These are phyloP conservation scores for Pseudogymnoascus sp. DNA, from an alignment of 2,329 filamentous ascomycete genomes.

Conservation along the genomic window DNA sequence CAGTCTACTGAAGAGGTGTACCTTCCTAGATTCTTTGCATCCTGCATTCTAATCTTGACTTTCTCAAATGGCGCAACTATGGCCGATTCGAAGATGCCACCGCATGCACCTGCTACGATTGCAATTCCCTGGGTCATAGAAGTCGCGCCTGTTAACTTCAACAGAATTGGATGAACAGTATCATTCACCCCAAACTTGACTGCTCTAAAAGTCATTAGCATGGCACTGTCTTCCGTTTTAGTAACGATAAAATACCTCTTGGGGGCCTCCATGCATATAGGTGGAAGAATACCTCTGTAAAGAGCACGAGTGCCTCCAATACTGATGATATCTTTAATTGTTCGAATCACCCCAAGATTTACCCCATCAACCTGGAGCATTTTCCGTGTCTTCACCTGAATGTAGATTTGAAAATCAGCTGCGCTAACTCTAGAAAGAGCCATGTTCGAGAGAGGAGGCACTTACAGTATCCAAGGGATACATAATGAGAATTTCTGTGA, in stretches of 20 bases:
- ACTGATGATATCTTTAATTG: not conserved
- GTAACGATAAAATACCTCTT: slow-evolving; percentile 43
- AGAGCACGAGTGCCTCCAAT: slow-evolving; percentile 34
- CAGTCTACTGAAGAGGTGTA: slow-evolving; percentile 74
- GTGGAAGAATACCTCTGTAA: slow-evolving; percentile 86
- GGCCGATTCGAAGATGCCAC: slow-evolving; percentile 86
- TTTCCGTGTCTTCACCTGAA: not conserved
- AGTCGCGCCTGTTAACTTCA: slow-evolving; percentile 67
- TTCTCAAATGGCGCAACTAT: slow-evolving; percentile 94
- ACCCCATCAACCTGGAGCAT: not conserved
- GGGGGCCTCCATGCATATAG: slow-evolving; percentile 90
- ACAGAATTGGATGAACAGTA: slow-evolving; percentile 89
- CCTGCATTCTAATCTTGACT: slow-evolving; percentile 91
- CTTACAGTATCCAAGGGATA: slow-evolving; percentile 12
- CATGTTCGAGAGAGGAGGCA: slow-evolving; percentile 27
- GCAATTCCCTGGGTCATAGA: slow-evolving; percentile 87
- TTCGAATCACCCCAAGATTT: not conserved
- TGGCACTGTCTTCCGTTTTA: not conserved
- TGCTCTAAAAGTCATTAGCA: slow-evolving; percentile 41
- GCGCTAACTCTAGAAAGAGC: slow-evolving; percentile 55
- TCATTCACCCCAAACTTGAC: slow-evolving; percentile 98
- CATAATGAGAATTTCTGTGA: not conserved
- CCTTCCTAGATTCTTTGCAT: slow-evolving; percentile 81
- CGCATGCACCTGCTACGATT: slow-evolving; percentile 80
- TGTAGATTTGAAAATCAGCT: not conserved